These are phyloP conservation scores for Claviceps humidiphila DNA, from an alignment of 2,329 filamentous ascomycete species.

Conservation along the genomic window DNA sequence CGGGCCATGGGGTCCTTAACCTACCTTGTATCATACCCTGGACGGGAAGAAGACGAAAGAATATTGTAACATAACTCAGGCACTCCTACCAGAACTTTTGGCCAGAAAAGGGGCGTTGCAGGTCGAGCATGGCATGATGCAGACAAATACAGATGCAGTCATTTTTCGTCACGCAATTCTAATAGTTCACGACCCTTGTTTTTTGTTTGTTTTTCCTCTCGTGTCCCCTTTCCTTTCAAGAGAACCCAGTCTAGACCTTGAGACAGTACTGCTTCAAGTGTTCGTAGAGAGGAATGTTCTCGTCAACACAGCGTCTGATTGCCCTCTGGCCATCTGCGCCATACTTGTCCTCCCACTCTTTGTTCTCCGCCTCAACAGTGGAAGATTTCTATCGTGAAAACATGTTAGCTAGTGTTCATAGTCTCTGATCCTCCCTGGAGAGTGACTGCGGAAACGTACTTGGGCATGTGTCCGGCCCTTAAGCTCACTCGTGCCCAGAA, in stretches of 20 bases:
- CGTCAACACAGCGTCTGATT: slow-evolving; percentile 58
- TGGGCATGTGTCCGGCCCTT: slow-evolving; percentile 53
- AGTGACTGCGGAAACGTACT: slow-evolving; percentile 25
- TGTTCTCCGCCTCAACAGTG: slow-evolving; percentile 52
- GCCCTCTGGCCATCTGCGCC: slow-evolving; percentile 56
- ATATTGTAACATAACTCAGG: neutral
- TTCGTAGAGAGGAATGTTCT: slow-evolving; percentile 63
- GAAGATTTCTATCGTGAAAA: slow-evolving; percentile 37
- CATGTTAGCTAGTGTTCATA: neutral
- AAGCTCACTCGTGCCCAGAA: slow-evolving; percentile 67
- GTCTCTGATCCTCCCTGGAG: neutral
- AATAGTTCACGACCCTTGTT: neutral
- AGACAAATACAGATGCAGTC: neutral
- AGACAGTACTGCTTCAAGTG: slow-evolving; percentile 69
- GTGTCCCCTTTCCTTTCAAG: neutral
- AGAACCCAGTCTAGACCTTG: slow-evolving; percentile 31
- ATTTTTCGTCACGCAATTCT: neutral
- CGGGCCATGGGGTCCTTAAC: neutral
- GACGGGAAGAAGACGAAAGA: neutral
- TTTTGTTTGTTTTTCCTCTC: neutral
- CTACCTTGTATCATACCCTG: slow-evolving; percentile 3
- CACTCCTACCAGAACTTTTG: neutral
- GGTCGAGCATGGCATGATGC: neutral
- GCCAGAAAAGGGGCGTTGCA: neutral
- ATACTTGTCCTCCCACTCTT: slow-evolving; percentile 62